Base-by-base conservation (phyloP, 306 rosid genomes). In the Vicia faba region DNA sequence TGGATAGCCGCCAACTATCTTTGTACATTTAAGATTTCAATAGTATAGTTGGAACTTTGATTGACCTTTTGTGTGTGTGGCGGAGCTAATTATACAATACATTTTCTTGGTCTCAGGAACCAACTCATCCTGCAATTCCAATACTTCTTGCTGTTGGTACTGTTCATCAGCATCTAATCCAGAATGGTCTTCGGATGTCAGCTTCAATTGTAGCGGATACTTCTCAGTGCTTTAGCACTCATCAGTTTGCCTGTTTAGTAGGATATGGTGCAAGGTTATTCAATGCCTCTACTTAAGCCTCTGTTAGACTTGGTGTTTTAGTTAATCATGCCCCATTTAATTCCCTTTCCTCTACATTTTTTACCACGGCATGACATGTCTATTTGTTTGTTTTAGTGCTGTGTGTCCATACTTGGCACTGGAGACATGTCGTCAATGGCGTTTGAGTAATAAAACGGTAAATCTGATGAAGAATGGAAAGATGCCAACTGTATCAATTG, bases 361-460 rank as follows among this genome's bases (percentile, higher is more conserved):
- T 64, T 41, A 70, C 35, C 68, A 35, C 41, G 60, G n/a, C 68
- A 35, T 64, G 64, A 56, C 66, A 46, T 20, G 36, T 51, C 31
- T 75, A 14, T 69, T 49, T 77, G 23, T 68, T 76, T 61, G 74
- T 75, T 71, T 38, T 75, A 93, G 99, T 80, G 99, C 97, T 18
- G 85, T 93, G 46, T 90, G 96, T 79, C 99, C 97, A 18, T 90
- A 93, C 83, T 83, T 93, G 89, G 99, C 99, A 79, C 66, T 93
- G 81, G 99, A 93, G 81, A 90, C 99, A 23, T 84, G 99, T 62
- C 96, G 99, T 61, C 99, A 93, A 60, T 93, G 99, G 99, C 99
- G 99, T 71, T 82, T 93, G 78, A 93, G 99, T 78, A 85, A 58
- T 59, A 93, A 90, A 84, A 93, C 99, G 8, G 96, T 90, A 57